Evolutionary conservation across 768 basidiomycete genomes (phyloP).

Genomic region (Galerina marginata): DNA sequence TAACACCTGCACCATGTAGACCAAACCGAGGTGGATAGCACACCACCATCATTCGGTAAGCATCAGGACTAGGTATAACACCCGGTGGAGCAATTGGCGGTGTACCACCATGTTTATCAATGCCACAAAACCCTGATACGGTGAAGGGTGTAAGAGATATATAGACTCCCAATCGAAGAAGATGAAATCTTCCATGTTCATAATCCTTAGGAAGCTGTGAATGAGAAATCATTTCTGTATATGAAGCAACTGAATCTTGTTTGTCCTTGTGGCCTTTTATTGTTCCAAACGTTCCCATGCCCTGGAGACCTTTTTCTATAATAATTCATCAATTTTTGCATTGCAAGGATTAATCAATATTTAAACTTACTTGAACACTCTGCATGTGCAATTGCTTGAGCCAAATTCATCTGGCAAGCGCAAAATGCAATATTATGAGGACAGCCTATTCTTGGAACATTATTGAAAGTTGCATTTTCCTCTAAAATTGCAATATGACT

Average conservation of each 20-base stretch:
- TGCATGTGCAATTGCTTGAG: background rate
- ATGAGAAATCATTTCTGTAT: slow-evolving; percentile 12
- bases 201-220: slow-evolving; percentile 11
- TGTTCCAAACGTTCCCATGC: slow-evolving; percentile 17
- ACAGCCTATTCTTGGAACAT: background rate
- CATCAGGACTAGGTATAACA: background rate
- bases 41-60: slow-evolving; percentile 10
- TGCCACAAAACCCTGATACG: slow-evolving; percentile 14
- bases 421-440: background rate
- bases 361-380: background rate
- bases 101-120: slow-evolving; percentile 20
- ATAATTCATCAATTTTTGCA: background rate
- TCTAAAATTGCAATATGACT: background rate
- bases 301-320: slow-evolving; percentile 8
- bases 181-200: slow-evolving; percentile 21
- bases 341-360: background rate
- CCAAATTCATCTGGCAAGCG: background rate
- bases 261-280: slow-evolving; percentile 14
- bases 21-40: slow-evolving; percentile 20
- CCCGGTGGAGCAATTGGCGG: slow-evolving; percentile 11
- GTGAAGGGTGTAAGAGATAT: slow-evolving; percentile 2
- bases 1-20: slow-evolving; percentile 8
- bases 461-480: background rate
- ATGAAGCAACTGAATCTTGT: slow-evolving; percentile 11
- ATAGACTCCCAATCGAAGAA: slow-evolving; percentile 17